Conservation (phyloP, 257 asterid species). For the Scutellaria galericulata region DNA sequence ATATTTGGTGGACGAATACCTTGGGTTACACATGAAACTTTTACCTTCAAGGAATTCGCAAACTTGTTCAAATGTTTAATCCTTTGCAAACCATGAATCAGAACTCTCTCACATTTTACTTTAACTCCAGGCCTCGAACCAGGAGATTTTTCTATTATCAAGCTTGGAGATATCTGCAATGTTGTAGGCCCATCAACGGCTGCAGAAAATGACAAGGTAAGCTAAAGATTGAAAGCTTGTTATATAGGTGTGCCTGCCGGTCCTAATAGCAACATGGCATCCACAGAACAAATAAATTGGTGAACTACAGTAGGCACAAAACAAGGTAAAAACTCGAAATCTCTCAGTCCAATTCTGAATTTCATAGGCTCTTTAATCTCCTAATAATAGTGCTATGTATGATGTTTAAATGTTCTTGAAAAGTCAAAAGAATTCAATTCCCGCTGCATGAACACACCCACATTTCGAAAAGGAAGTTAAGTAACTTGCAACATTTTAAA, state of each 20-base stretch:
- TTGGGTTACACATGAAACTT: constrained; percentile 51
- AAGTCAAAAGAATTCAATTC: constrained; percentile 8
- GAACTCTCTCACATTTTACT: constrained; percentile 74
- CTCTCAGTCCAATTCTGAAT: not conserved
- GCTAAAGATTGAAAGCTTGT: not conserved
- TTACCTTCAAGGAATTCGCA: constrained; percentile 70
- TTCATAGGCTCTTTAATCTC: not conserved
- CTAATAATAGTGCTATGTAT: not conserved
- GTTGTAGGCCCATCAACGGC: constrained; percentile 54
- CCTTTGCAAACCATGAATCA: constrained; percentile 74
- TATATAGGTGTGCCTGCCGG: not conserved
- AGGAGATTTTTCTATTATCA: constrained; percentile 69
- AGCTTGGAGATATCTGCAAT: constrained; percentile 62
- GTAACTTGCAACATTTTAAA: constrained; percentile 1
- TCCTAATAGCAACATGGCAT: constrained; percentile 20
- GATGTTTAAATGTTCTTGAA: not conserved
- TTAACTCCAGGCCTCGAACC: constrained; percentile 76
- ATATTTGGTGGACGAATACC: constrained; percentile 52
- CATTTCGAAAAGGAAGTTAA: not conserved
- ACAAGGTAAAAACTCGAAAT: not conserved
- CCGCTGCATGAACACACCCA: constrained; percentile 4
- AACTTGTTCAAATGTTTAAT: constrained; percentile 59
- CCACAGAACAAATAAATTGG: constrained; percentile 3
- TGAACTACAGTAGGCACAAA: constrained; percentile 1
- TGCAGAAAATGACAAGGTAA: constrained; percentile 44